phyloP scores from a whole-genome alignment of 495 filamentous ascomycete species.

The Sordaria brevicollis region DNA sequence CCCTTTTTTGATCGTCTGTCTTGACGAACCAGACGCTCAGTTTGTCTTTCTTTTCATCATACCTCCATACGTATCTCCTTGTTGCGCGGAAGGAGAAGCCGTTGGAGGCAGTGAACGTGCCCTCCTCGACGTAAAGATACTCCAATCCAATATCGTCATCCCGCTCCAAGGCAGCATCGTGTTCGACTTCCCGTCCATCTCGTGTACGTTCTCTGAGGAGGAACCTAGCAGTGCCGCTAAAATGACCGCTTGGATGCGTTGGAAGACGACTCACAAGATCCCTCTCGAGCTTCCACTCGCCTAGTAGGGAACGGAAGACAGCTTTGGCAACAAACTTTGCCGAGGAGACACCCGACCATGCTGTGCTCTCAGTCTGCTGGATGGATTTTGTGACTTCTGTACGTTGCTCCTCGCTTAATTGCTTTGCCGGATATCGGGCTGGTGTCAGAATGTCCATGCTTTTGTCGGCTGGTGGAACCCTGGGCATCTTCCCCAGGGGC shows the following conservation, averaged over 20 bases:
- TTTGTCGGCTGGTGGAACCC: constrained; percentile 23
- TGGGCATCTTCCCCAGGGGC: constrained; percentile 13
- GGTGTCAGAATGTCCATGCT: constrained; percentile 37
- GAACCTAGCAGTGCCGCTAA: constrained; percentile 53
- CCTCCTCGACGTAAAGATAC: constrained; percentile 58
- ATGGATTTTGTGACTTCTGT: constrained; percentile 20
- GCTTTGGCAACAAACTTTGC: constrained; percentile 46
- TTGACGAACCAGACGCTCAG: constrained; percentile 62
- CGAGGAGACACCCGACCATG: constrained; percentile 22
- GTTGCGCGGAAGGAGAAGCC: constrained; percentile 38
- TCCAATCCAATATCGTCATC: constrained; percentile 40
- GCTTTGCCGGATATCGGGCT: constrained; percentile 25
- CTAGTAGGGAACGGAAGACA: constrained; percentile 64
- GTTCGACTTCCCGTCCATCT: constrained; percentile 32
- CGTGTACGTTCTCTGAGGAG: constrained; percentile 43
- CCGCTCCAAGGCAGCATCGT: constrained; percentile 4
- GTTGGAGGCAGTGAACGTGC: constrained; percentile 42
- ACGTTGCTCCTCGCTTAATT: constrained; percentile 5
- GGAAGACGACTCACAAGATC: constrained; percentile 33
- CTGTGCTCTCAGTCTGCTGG: constrained; percentile 21
- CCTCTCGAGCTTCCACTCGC: constrained; percentile 53
- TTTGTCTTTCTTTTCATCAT: constrained; percentile 39
- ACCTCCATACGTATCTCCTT: constrained; percentile 48
- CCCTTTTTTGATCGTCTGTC: constrained; percentile 40
- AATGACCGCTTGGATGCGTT: constrained; percentile 47